These are phyloP conservation scores for Globisporangium rhizosaccharum DNA, from an alignment of 352 stramenopile species.

Conservation along the genomic window DNA sequence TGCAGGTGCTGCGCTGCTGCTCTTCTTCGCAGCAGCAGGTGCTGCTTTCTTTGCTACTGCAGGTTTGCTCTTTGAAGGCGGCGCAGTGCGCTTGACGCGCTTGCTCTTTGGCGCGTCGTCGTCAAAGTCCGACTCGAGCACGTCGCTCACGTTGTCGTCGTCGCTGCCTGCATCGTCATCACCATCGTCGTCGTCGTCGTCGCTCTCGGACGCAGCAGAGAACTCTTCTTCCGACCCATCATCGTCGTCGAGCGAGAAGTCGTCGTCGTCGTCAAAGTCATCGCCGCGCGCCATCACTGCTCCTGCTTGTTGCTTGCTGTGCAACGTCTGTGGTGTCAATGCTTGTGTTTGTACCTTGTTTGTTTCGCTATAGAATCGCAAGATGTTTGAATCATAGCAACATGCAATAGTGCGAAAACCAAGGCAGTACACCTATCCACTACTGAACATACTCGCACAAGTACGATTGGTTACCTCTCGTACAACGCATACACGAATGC, in stretches of 20 bases:
- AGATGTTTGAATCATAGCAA: too few relatives aligned
- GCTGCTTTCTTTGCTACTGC: conserved; percentile 21
- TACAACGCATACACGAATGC: too few relatives aligned
- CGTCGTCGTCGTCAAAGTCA: conserved; percentile 41
- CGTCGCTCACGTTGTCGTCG: conserved; percentile 16
- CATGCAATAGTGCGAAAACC: too few relatives aligned
- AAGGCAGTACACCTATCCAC: too few relatives aligned
- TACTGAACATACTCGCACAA: too few relatives aligned
- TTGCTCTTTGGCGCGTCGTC: conserved; percentile 19
- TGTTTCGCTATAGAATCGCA: too few relatives aligned
- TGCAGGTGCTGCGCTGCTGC: background rate
- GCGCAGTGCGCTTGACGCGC: conserved; percentile 14
- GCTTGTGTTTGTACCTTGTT: too few relatives aligned
- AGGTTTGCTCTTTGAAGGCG: conserved; percentile 6
- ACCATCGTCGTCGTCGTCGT: conserved; percentile 23
- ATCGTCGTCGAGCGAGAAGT: conserved; percentile 57
- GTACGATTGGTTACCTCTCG: too few relatives aligned
- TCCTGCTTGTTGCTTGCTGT: conserved; percentile 12
- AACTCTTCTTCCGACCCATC: conserved; percentile 34
- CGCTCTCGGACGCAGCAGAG: conserved; percentile 17
- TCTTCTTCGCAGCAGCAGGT: conserved; percentile 10
- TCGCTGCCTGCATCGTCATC: conserved; percentile 24
- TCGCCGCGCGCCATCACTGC: conserved; percentile 9
- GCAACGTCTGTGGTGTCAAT: too few relatives aligned
- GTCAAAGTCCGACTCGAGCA: conserved; percentile 42